Evolutionary conservation across 257 asterid genomes (phyloP), one percentile per base, ranked within the genome.

Genomic region (Scutellaria galericulata): DNA sequence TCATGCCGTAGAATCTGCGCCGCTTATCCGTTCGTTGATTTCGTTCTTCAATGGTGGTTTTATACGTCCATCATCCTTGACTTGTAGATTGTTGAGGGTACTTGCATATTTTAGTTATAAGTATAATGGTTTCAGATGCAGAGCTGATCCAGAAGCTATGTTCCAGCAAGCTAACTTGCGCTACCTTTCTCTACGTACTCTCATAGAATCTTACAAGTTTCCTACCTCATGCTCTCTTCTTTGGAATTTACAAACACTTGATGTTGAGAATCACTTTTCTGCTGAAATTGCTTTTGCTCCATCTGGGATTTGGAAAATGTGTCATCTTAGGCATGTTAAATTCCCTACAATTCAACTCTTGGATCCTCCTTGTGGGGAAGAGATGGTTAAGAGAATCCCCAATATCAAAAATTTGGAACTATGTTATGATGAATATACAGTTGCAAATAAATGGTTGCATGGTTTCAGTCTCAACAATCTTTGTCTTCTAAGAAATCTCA

Each of bases 281-380:
- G 18, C 53, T 12, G 15, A 12, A 11, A 48, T 18, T 18, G 18
- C 18, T 18, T 18, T 10, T 1, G 14, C 53, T 10, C 53, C 31
- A 8, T 56, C 6, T 22, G 48, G n/a, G 8, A 52, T 68, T n/a
- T 14, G 63, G 73, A 54, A 68, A 4, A 56, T 70, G 57, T 24
- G 24, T 51, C 27, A 13, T 1, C 57, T 7, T 1, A 13, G 6
- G 9, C 2, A 51, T 14, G 18, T 18, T 18, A 18, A 18, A 18
- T 18, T 18, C 18, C 18, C 18, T 18, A 0, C 18, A 18, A 18
- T 51, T 14, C 9, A 2, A 15, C 27, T 51, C 27, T 0, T 9
- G 3, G 24, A 51, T 14, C 27, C 57, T 51, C 24, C 24, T 18
- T 18, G 18, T 18, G 18, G 18, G 18, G 18, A 18, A 18, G 18